phyloP scores from a whole-genome alignment of 768 basidiomycete species.

The Trametes cingulata region DNA sequence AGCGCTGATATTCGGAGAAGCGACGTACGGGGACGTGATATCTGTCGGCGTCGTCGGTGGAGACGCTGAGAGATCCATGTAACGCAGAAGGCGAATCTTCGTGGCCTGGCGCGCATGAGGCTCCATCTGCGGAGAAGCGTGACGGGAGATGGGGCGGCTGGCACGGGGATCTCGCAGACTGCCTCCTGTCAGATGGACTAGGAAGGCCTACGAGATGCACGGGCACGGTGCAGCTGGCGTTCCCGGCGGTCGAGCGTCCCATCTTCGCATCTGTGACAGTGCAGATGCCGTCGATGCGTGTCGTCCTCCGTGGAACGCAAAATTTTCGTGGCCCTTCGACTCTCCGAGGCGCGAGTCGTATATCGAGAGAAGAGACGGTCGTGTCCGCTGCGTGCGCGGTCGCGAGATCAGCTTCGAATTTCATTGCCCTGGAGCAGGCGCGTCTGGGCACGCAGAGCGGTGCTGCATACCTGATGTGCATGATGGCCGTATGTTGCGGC shows the following conservation, averaged over 20 bases:
- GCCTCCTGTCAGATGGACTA: constrained; percentile 9
- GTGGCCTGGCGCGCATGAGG: background rate
- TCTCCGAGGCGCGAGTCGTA: background rate
- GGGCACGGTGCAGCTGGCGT: background rate
- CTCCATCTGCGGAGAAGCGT: constrained; percentile 3
- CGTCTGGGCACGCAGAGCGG: background rate
- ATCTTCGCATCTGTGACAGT: constrained; percentile 1
- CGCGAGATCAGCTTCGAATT: constrained; percentile 1
- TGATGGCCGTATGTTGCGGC: constrained; percentile 8
- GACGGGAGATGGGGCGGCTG: constrained; percentile 7
- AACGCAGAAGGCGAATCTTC: background rate
- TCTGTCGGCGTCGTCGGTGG: background rate
- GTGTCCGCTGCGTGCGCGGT: background rate
- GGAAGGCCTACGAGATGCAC: background rate
- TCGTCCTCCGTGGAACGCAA: background rate
- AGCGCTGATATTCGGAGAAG: constrained; percentile 11
- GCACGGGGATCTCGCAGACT: constrained; percentile 10
- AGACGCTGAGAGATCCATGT: constrained; percentile 9
- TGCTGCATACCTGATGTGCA: constrained; percentile 16
- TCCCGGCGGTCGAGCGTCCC: background rate
- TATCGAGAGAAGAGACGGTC: background rate
- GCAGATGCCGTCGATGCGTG: background rate
- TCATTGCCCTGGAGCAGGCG: background rate
- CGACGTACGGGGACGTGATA: constrained; percentile 1
- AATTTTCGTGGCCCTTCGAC: background rate